Base-by-base conservation (phyloP, 345 rosid species). In the Syzygium aqueum region DNA sequence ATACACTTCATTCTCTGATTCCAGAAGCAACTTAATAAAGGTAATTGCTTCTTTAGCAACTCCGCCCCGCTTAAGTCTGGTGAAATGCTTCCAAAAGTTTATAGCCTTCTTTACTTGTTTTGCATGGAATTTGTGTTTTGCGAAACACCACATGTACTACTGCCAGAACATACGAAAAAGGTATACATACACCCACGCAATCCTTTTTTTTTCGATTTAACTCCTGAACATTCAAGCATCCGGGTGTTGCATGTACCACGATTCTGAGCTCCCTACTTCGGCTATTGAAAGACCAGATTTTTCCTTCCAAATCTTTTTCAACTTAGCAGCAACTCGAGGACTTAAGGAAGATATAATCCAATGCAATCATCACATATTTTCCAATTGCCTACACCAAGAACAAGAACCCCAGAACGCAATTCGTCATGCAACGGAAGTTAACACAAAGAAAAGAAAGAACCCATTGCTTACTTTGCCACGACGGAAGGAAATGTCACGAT, bases 381-480 rank as follows among this genome's bases (percentile, higher is more conserved):
- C 49, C 19, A 96, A 91, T 94, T 94, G 78, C 23, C 80, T 73
- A 19, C 49, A 73, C 73, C 78, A 67, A 67, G 80, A 73, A 33
- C 8, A 37, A 73, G 49, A 73, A 73, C 22, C 80, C 49, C 80
- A 73, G 13, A 37, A 19, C 27, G 49, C 27, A 37, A 73, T 73
- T 73, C 80, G 37, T 33, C 80, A 40, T 11, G 49, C 80, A 11
- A 19, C 80, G 5, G 80, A 37, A 33, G 49, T 73, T 19, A 25
- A 21, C 25, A 73, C 19, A 73, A n/a, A 61, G 73, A 61, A 61
- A 61, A 73, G 49, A 73, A 73, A 37, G 80, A 73, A 37, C 49
- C 11, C 13, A 37, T 73, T 73, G 80, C 80, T 73, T 33, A 11
- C 49, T 37, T 37, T 19, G 80, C 10, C 49, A 73, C 25, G 80